Base-by-base conservation (phyloP, 2,329 filamentous ascomycete genomes). In the Aspergillus pseudonomiae region DNA sequence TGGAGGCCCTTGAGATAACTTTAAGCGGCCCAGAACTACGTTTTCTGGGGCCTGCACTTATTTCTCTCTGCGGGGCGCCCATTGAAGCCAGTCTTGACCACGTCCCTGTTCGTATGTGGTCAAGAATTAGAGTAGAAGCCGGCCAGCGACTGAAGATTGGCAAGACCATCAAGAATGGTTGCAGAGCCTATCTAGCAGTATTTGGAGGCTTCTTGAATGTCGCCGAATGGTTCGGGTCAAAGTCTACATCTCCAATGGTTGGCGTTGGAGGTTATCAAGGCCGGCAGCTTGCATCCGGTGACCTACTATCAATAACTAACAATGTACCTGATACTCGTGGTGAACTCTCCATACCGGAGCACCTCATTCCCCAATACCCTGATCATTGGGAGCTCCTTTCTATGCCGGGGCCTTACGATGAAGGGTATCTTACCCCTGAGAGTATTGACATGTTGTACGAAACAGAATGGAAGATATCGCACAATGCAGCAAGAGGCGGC, bases 251-350 rank as follows among this genome's bases (percentile, higher is more conserved):
- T 30, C 86, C 87, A 1, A 78, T 85, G 57, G 83, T 88, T 19
- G 82, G 79, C 0, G 83, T 88, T 24, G 87, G 87, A 28, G 87
- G 87, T 0, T 85, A 86, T 52, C 86, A 89, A 73, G 86, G 86
- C 6, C 78, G 87, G 54, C 79, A 81, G 46, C 77, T 89, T 26
- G 81, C 83, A 3, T 78, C 85, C 2, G 84, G 86, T 1, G 86
- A 88, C 67, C 73, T 86, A 14, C 74, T 88, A 1, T 75, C 79
- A 3, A 79, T 86, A 14, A 71, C 71, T 2, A 78, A 77, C n/a
- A 70, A 79, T 1, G 50, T 80, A 1, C 80, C 80, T 16, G 68
- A 76, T 1, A 9, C 72, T 50, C 56, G 66, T 59, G 68, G 71
- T 52, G 66, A 78, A 65, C 60, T 80, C 12, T 75, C 72, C 3